Conservation (phyloP, 129 eudicot species). For the Centrapalus pauciflorus region DNA sequence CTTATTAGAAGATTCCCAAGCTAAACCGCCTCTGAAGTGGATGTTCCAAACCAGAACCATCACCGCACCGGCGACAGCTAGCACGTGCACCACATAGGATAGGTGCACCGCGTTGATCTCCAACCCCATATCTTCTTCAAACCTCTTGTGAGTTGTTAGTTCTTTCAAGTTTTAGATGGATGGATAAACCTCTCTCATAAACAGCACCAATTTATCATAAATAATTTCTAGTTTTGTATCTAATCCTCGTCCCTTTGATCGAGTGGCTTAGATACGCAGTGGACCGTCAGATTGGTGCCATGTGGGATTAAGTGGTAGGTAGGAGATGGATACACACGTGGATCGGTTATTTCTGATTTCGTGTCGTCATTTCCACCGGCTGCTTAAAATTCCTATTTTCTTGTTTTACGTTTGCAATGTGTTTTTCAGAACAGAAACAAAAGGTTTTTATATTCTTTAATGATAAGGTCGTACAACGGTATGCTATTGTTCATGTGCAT, state of each 20-base stretch:
- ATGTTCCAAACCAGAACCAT: constrained; percentile 79
- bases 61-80: constrained; percentile 51
- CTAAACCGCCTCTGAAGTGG: constrained; percentile 88
- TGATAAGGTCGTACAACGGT: too few relatives aligned
- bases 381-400: background rate
- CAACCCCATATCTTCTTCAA: constrained; percentile 36
- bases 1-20: constrained; percentile 73
- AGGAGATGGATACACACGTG: constrained; percentile 20
- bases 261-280: background rate
- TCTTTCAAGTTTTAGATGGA: background rate
- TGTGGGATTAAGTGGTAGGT: constrained; percentile 24
- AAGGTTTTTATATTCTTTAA: too few relatives aligned
- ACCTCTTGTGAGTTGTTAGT: background rate
- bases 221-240: background rate
- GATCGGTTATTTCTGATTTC: background rate
- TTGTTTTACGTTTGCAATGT: background rate
- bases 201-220: background rate
- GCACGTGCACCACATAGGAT: constrained; percentile 61
- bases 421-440: too few relatives aligned
- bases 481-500: too few relatives aligned
- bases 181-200: background rate
- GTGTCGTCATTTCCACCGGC: constrained; percentile 22
- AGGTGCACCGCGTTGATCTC: constrained; percentile 49
- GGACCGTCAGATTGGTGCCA: constrained; percentile 21
- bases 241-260: constrained; percentile 21